Conservation (phyloP, 78 protist genomes). For the Creolimax fragrantissima region DNA sequence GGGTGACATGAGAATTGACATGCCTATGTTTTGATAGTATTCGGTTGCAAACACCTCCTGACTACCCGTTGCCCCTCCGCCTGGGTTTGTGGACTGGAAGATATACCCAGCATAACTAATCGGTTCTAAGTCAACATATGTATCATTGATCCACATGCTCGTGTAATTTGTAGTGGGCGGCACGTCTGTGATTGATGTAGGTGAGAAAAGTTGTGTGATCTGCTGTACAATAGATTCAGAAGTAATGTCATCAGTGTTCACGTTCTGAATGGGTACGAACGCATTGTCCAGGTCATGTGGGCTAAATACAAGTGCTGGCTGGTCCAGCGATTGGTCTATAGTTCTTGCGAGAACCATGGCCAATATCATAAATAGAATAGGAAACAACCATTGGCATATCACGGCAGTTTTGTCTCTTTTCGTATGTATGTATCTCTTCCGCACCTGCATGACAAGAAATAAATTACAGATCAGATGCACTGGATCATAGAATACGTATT, state of each 20-base stretch:
- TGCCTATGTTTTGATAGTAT: not conserved
- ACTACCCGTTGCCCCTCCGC: not conserved
- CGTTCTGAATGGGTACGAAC: not conserved
- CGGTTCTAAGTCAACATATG: not conserved
- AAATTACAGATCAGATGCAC: too few relatives aligned
- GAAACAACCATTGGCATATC: constrained; percentile 4
- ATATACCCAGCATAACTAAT: not conserved
- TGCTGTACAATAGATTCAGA: not conserved
- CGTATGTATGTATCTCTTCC: constrained; percentile 34
- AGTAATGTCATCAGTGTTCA: not conserved
- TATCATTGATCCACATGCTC: not conserved
- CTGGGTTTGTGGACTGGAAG: not conserved
- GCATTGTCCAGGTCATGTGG: not conserved
- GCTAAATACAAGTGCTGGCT: not conserved
- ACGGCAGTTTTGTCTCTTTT: not conserved
- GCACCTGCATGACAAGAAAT: not conserved
- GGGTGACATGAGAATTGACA: too few relatives aligned
- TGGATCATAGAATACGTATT: too few relatives aligned
- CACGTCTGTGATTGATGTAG: not conserved
- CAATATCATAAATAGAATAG: constrained; percentile 22
- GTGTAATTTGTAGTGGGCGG: not conserved
- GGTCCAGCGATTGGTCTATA: not conserved
- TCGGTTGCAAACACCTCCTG: not conserved
- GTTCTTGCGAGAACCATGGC: constrained; percentile 29
- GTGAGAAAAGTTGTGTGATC: not conserved